Evolutionary conservation across 768 basidiomycete genomes (phyloP).

Genomic region (Trametopsis cervina): DNA sequence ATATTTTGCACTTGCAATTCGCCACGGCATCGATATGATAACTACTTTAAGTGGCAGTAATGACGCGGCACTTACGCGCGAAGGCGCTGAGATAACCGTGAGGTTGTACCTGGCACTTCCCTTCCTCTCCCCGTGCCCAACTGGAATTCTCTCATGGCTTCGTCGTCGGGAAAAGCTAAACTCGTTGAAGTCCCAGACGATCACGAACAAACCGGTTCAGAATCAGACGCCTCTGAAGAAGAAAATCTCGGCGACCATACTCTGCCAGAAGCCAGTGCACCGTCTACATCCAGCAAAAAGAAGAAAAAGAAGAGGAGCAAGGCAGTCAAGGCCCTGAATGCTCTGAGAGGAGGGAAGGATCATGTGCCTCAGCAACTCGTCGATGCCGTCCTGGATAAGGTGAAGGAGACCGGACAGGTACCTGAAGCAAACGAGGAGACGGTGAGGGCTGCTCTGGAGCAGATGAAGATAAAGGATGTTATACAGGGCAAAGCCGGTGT

Average conservation of each 20-base stretch:
- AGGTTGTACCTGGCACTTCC: neutral
- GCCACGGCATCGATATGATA: too few species aligned
- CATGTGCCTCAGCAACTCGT: slow-evolving; percentile 51
- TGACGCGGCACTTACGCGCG: too few species aligned
- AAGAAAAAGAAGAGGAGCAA: slow-evolving; percentile 90
- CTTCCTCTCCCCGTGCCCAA: neutral
- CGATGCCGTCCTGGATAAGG: slow-evolving; percentile 58
- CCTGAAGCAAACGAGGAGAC: slow-evolving; percentile 53
- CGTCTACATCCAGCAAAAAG: slow-evolving; percentile 52
- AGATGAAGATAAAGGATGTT: slow-evolving; percentile 80
- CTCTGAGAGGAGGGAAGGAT: slow-evolving; percentile 41
- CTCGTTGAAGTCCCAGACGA: slow-evolving; percentile 33
- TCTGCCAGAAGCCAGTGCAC: slow-evolving; percentile 19
- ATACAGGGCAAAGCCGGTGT: slow-evolving; percentile 75
- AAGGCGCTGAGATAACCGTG: too few species aligned
- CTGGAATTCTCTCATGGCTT: slow-evolving; percentile 13
- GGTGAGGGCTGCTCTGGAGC: slow-evolving; percentile 62
- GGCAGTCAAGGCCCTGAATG: slow-evolving; percentile 43
- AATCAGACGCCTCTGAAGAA: slow-evolving; percentile 23
- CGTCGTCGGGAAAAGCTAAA: slow-evolving; percentile 34
- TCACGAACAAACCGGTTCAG: slow-evolving; percentile 3
- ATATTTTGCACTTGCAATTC: too few species aligned
- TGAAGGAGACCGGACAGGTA: slow-evolving; percentile 47
- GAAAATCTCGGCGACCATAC: slow-evolving; percentile 23
- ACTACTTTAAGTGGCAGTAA: too few species aligned